Conservation (phyloP, 2,329 filamentous ascomycete species). For the Acephala macrosclerotiorum region DNA sequence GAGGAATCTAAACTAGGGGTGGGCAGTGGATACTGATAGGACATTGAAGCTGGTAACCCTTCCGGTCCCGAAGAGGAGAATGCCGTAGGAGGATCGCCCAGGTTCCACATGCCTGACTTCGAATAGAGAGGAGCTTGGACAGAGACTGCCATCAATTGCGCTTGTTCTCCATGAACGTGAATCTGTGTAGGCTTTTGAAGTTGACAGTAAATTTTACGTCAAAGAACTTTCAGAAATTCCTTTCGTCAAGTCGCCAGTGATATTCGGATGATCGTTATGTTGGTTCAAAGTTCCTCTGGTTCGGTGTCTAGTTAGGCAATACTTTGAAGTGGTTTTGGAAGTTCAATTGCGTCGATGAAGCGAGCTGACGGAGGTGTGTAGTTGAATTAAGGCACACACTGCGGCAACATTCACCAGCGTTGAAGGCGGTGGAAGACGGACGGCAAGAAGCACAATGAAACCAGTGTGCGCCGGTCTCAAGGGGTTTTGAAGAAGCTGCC, state of each 20-base stretch:
- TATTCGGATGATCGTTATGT: constrained; percentile 1
- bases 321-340: constrained; percentile 17
- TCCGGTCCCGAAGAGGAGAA: constrained; percentile 37
- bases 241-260: neutral
- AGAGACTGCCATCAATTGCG: constrained; percentile 45
- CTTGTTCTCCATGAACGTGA: constrained; percentile 30
- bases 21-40: constrained; percentile 41
- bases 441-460: constrained; percentile 33
- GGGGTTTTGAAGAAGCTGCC: constrained; percentile 31
- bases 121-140: constrained; percentile 41
- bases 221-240: neutral
- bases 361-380: constrained; percentile 29
- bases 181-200: constrained; percentile 14
- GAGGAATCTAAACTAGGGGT: constrained; percentile 38
- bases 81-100: constrained; percentile 37
- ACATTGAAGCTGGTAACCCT: constrained; percentile 36
- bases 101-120: constrained; percentile 42
- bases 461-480: constrained; percentile 28
- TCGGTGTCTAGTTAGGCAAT: constrained; percentile 15
- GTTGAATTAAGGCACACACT: constrained; percentile 34
- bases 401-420: constrained; percentile 35
- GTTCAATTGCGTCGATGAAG: constrained; percentile 28
- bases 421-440: constrained; percentile 31
- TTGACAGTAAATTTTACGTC: constrained; percentile 2
- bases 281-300: constrained; percentile 5